Evolutionary conservation across 805 yeast species (phyloP).

Genomic region (Saccharomycopsis javanensis): DNA sequence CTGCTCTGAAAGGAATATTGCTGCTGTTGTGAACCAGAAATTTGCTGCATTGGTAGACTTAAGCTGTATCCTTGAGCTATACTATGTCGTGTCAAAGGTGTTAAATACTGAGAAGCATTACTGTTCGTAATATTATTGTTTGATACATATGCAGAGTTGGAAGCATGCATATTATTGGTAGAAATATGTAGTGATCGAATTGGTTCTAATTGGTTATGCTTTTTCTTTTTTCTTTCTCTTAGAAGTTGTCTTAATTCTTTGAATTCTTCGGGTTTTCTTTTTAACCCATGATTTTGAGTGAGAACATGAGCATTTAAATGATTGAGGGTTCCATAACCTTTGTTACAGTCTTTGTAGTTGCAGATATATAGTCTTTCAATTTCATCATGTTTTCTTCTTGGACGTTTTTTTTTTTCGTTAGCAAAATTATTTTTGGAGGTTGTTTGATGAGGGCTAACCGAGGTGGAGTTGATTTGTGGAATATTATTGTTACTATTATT

Average conservation of each 20-base stretch:
- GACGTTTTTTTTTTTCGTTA: constrained; percentile 31
- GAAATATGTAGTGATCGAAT: neutral
- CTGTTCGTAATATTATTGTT: neutral
- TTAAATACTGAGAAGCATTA: neutral
- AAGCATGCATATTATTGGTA: neutral
- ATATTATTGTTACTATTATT: neutral
- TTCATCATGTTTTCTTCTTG: constrained; percentile 45
- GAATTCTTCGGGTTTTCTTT: constrained; percentile 47
- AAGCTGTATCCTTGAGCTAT: neutral
- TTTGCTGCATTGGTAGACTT: neutral
- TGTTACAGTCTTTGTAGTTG: constrained; percentile 36
- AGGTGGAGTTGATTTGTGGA: neutral
- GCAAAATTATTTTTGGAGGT: neutral
- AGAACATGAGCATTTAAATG: constrained; percentile 49
- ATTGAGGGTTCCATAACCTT: constrained; percentile 51
- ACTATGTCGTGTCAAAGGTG: neutral
- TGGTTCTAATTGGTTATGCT: constrained; percentile 18
- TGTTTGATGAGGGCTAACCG: neutral
- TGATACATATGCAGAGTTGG: neutral
- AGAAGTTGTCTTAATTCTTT: constrained; percentile 37
- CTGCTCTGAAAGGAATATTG: neutral
- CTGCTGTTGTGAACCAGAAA: neutral
- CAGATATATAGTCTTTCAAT: constrained; percentile 47
- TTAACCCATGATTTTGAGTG: constrained; percentile 44
- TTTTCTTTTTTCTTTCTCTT: constrained; percentile 32